phyloP scores from a whole-genome alignment of 441 rosid genomes.

The Isatis lusitanica region DNA sequence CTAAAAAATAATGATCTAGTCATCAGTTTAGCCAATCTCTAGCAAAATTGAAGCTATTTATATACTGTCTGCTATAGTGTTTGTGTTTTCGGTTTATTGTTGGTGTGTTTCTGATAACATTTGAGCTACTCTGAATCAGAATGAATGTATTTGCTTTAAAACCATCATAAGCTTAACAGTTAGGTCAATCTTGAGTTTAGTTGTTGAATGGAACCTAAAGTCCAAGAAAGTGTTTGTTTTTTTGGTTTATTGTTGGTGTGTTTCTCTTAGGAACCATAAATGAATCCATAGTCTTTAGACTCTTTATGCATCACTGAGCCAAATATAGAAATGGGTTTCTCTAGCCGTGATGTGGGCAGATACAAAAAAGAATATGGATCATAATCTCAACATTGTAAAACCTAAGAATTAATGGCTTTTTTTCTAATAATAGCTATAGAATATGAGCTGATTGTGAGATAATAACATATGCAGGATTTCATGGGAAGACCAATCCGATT shows the following conservation, averaged over 20 bases:
- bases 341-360: background rate
- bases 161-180: background rate
- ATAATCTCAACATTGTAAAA: background rate
- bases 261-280: background rate
- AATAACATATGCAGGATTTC: slow-evolving; percentile 44
- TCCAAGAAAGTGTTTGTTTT: background rate
- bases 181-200: background rate
- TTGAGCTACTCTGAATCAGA: background rate
- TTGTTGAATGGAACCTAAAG: background rate
- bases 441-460: slow-evolving; percentile 20
- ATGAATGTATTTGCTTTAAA: background rate
- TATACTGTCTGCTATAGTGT: background rate
- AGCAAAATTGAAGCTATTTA: background rate
- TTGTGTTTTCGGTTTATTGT: background rate
- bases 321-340: slow-evolving; percentile 1
- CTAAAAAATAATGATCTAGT: background rate
- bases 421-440: background rate
- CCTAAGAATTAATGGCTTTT: background rate
- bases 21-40: background rate
- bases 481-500: slow-evolving; percentile 76
- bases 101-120: background rate
- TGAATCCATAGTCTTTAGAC: background rate
- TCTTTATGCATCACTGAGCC: background rate
- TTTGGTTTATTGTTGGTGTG: background rate
- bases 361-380: background rate